Base-by-base conservation (phyloP, 2,329 filamentous ascomycete species). In the Leptoxyphium fumago region DNA sequence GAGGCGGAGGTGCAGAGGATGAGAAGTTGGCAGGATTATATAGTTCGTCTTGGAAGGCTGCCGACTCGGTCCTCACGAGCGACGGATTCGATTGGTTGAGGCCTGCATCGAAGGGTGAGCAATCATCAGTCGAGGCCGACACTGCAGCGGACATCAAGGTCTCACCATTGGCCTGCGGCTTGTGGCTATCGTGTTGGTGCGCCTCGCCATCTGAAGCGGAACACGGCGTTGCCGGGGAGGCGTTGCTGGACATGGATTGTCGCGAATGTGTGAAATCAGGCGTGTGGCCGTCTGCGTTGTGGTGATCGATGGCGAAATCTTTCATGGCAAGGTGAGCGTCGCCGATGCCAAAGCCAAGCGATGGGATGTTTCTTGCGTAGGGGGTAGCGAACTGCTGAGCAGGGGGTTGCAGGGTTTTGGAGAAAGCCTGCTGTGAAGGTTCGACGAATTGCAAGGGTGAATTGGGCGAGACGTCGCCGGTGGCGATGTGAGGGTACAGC, bases 21-120 rank as follows among this genome's bases (percentile, higher is more conserved):
- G 74, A 74, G 55, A 79, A 70, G 47, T 79, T 78, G 53, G 71
- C 74, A 0, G 82, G 80, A 53, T 81, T 87, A 69, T 84, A 94
- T 1, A 94, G 73, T 61, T 91, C 85, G 60, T 94, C 88, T 55
- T 78, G 74, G 57, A 84, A 89, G 41, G 85, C 74, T 57, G 93
- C 86, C 14, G 86, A 89, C 66, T 91, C 85, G 0, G 87, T 91
- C 45, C 86, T 75, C 52, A 55, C 58, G 7, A 63, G 52, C 45
- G 87, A 81, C 50, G 94, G 74, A 51, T 76, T 61, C 14, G 46
- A 30, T 42, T 61, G 62, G 48, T 59, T 52, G 46, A 60, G 72
- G 64, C 77, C 73, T 78, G 70, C 55, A 63, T 67, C 63, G 61
- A 70, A 65, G 59, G 66, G 80, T 88, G 78, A 87, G 82, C 75